phyloP scores from a whole-genome alignment of 1,139 yeast species.

The Blastobotrys aristatus region DNA sequence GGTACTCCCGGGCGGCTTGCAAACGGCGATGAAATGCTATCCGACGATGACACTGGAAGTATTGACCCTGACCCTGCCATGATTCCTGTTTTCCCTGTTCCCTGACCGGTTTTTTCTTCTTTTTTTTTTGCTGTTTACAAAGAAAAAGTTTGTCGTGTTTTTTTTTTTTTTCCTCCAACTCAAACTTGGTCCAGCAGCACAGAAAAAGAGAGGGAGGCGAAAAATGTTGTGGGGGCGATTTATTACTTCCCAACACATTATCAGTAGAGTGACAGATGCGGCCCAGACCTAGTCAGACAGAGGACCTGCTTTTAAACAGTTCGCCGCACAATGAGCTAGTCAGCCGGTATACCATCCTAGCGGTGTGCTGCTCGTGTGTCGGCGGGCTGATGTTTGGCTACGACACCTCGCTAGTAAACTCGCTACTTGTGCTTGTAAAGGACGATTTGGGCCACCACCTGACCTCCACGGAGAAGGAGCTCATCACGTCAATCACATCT shows the following conservation, averaged over 20 bases:
- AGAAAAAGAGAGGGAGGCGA: too few relatives aligned
- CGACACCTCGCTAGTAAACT: conserved; percentile 21
- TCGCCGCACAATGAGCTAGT: background rate
- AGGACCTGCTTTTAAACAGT: background rate
- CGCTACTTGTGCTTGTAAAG: conserved; percentile 34
- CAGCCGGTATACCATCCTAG: conserved; percentile 13
- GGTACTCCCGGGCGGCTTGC: conserved; percentile 12
- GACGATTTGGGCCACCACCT: conserved; percentile 29
- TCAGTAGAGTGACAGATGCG: too few relatives aligned
- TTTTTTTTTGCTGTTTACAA: background rate
- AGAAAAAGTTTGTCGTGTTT: background rate
- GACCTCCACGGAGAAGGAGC: conserved; percentile 35
- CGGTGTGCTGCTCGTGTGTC: conserved; percentile 21
- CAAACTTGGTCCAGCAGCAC: background rate
- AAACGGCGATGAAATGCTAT: conserved; percentile 3
- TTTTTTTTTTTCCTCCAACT: background rate
- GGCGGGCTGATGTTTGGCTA: conserved; percentile 27
- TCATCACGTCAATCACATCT: conserved; percentile 42
- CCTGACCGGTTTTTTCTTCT: too few relatives aligned
- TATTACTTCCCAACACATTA: background rate
- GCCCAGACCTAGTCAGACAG: too few relatives aligned
- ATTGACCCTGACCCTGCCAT: conserved; percentile 12
- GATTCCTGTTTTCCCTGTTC: background rate
- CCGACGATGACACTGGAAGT: conserved; percentile 10
- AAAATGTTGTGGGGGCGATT: background rate